phyloP scores from a whole-genome alignment of 192 early-diverging fungal genomes.

The Linnemannia schmuckeri region DNA sequence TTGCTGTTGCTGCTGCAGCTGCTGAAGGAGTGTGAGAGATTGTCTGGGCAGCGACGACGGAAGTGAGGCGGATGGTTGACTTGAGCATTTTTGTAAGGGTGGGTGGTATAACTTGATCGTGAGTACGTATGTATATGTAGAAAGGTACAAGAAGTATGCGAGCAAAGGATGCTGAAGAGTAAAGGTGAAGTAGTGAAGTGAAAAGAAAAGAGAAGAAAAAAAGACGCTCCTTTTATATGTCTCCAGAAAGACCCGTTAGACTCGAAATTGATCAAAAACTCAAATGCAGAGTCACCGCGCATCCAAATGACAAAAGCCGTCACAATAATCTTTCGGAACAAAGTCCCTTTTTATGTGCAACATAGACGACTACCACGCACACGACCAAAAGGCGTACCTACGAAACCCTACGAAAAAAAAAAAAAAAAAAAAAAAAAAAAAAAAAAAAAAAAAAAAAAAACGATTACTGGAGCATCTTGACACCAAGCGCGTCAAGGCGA shows the following conservation, averaged over 20 bases:
- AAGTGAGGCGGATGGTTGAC: slow-evolving; percentile 21
- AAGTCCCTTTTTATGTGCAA: neutral
- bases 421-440: neutral
- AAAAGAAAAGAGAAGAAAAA: neutral
- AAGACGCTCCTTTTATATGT: neutral
- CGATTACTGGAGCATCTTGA: slow-evolving; percentile 19
- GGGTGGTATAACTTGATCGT: neutral
- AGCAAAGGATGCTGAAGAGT: neutral
- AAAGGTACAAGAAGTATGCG: neutral
- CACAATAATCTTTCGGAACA: neutral
- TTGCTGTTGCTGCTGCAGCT: neutral
- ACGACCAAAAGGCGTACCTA: no score
- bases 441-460: neutral
- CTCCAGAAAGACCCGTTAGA: neutral
- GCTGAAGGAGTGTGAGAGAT: neutral
- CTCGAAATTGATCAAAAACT: slow-evolving; percentile 16
- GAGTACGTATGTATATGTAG: neutral
- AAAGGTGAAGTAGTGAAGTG: neutral
- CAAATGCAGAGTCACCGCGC: slow-evolving; percentile 9
- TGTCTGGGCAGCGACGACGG: slow-evolving; percentile 2
- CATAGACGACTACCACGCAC: no score
- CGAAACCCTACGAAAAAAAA: neutral
- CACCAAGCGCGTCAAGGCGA: slow-evolving; percentile 26
- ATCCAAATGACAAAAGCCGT: slow-evolving; percentile 16
- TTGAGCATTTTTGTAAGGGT: slow-evolving; percentile 30